Base-by-base conservation (phyloP, 306 rosid species). In the Fagus crenata region DNA sequence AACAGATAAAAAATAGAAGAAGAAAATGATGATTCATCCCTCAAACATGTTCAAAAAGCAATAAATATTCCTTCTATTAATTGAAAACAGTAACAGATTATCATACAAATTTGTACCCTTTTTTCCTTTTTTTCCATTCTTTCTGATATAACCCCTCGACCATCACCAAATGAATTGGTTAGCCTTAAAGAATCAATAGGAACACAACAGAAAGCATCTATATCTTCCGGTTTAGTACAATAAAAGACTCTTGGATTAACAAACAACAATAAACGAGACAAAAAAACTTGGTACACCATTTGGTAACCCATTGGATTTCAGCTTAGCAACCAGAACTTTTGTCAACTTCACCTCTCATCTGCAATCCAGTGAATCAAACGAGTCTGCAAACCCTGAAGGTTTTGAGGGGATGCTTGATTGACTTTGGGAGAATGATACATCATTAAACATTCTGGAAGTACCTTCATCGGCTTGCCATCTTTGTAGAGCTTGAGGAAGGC, bases 391-490 rank as follows among this genome's bases (percentile, higher is more conserved):
- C 63, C 89, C 94, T 0, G 89, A 72, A 75, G 97, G 93, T 83
- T 92, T 92, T 12, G 97, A 89, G 56, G 91, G 90, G 56, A 90
- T 87, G 89, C 99, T 95, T 46, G 97, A 82, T 55, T 95, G 97
- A 59, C 89, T 86, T 59, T 91, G 90, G 3, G 98, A 89, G 78
- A 69, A 74, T 49, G 97, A 92, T 51, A 84, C 51, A 79, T 84
- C 91, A 60, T 85, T 85, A 51, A 92, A 90, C 83, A 81, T 74
- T 33, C 93, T 77, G 33, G 97, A 90, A 77, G 97, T 87, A 77
- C 97, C 97, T 87, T 95, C 97, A 85, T 85, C 83, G 78, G 93
- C 98, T 86, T 91, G 98, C 98, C 98, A 91, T 85, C 92, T 90
- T 80, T 84, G 51, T 13, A 46, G 51, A 46, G 51, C 88, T 31